These are phyloP conservation scores for Plasmodium falciparum DNA, from an alignment of 169 alveolate genomes.

Conservation along the genomic window DNA sequence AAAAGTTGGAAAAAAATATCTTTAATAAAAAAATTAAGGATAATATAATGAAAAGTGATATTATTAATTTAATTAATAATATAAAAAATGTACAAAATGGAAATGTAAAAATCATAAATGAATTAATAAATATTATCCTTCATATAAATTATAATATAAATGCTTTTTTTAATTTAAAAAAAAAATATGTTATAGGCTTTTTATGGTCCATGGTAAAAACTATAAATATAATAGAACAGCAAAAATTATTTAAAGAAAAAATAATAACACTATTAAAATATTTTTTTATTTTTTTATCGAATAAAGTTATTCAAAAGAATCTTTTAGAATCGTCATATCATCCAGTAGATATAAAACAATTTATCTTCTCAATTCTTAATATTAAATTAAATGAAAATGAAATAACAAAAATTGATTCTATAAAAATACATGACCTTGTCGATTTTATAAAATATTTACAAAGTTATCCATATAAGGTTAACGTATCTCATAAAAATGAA, in stretches of 20 bases:
- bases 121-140: slow-evolving; percentile 8
- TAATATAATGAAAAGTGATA: neutral
- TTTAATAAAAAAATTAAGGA: neutral
- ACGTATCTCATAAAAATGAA: neutral
- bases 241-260: neutral
- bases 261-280: slow-evolving; percentile 9
- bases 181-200: slow-evolving; percentile 51
- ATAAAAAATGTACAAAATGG: slow-evolving; percentile 1
- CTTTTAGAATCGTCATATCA: neutral
- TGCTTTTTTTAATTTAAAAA: slow-evolving; percentile 10
- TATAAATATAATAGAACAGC: slow-evolving; percentile 20
- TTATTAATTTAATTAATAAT: slow-evolving; percentile 16
- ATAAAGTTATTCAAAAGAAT: slow-evolving; percentile 3
- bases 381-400: neutral
- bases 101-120: neutral
- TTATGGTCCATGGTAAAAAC: slow-evolving; percentile 36
- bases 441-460: slow-evolving; percentile 1
- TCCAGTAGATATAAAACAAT: slow-evolving; percentile 18
- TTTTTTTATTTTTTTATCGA: slow-evolving; percentile 15
- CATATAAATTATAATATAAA: slow-evolving; percentile 2
- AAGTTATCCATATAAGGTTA: neutral
- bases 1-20: neutral
- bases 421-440: neutral
- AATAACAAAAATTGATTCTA: neutral
- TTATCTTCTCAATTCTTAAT: slow-evolving; percentile 33